Percentiles rank a stretch among this genome's conserved stretches.
Conservation (phyloP, 257 asterid species). For the Nicotiana noctiflora region DNA sequence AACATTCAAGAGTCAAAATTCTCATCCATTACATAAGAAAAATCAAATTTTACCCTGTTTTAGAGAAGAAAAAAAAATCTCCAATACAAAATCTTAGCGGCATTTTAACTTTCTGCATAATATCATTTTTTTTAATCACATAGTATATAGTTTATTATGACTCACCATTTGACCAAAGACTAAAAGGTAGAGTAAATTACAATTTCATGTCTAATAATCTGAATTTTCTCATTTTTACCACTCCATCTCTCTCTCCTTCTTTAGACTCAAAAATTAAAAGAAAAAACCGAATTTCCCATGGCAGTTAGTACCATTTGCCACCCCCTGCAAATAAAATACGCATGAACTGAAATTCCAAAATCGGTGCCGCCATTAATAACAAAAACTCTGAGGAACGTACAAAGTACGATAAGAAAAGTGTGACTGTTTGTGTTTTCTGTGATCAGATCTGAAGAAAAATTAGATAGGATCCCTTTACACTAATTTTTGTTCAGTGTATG, state of each 20-base stretch:
- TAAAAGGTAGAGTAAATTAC: background rate
- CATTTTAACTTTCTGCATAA: no score
- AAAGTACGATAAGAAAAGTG: background rate
- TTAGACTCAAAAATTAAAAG: background rate
- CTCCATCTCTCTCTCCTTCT: background rate
- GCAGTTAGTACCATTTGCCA: background rate
- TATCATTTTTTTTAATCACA: no score
- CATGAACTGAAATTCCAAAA: background rate
- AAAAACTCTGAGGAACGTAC: background rate
- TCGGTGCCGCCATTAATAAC: conserved; percentile 7
- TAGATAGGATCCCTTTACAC: no score
- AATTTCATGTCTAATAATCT: background rate
- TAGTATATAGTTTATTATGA: no score
- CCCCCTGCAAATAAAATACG: background rate
- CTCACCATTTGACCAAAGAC: background rate
- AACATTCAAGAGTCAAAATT: no score
- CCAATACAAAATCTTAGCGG: no score
- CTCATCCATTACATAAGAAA: background rate
- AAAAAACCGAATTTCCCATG: background rate
- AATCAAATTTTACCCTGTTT: background rate
- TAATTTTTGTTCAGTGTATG: conserved; percentile 25
- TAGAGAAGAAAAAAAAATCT: no score
- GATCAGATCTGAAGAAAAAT: background rate
- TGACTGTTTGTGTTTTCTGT: background rate
- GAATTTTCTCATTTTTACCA: background rate